Base-by-base conservation (phyloP, 2,329 filamentous ascomycete species). In the Botrytis medusae region DNA sequence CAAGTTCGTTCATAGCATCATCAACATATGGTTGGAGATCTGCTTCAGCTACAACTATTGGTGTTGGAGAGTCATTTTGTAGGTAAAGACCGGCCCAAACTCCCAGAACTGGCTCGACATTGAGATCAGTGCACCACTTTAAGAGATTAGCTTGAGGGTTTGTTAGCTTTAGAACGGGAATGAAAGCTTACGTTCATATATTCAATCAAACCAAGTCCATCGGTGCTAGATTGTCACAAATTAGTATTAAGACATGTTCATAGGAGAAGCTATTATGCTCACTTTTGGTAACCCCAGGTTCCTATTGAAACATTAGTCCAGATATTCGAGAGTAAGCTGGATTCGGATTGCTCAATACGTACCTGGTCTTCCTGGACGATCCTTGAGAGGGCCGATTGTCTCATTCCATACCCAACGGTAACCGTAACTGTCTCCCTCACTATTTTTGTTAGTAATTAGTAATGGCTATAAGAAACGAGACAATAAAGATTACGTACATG, bases 171-270 rank as follows among this genome's bases (percentile, higher is more conserved):
- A 20, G 34, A 22, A 7, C n/a, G 5, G 9, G 29, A 61, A 25
- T 16, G 18, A 32, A 7, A 32, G 46, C 74, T 74, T 71, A 81
- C 78, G 16, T 79, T 81, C 12, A 87, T 79, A 73, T 87, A 87
- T 76, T 88, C 86, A 48, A 87, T 79, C 1, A 86, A 79, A 61
- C 86, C 86, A 37, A 88, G 80, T 1, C 85, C 87, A 75, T 88
- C 83, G 0, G 86, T 88, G 29, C 65, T 68, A 68, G 22, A 42
- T 68, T 34, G 20, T 20, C 9, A 64, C 8, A 20, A 32, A 44
- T 81, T 79, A 32, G 75, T 60, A 61, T 81, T 37, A 12, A 25
- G 34, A 37, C 37, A 44, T 22, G 9, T 42, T 14, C 20, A 44
- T 32, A 44, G n/a, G 12, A 29, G 14, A 18, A 5, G 3, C 6